A percentile compares a stretch with the other conserved stretches of the same genome.
Conservation (phyloP, 2,329 filamentous ascomycete species). For the Periconia digitata region DNA sequence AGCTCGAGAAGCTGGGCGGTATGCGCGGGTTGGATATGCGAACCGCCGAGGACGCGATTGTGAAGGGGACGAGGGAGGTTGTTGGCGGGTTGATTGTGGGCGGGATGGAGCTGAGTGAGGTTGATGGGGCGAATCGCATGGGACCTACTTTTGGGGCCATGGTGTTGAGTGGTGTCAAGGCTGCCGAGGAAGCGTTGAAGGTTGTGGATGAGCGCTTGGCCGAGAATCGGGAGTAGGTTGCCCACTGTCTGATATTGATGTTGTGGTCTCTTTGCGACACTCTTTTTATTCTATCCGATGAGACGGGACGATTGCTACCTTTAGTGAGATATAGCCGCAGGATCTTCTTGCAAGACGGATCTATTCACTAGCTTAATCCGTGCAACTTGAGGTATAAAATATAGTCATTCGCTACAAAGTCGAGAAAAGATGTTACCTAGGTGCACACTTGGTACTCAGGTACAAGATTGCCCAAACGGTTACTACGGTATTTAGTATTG, state of each 20-base stretch:
- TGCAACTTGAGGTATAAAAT: no score
- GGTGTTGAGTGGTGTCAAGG: slow-evolving; percentile 85
- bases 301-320: no score
- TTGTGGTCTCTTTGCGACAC: neutral
- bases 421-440: no score
- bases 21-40: slow-evolving; percentile 97
- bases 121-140: slow-evolving; percentile 91
- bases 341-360: no score
- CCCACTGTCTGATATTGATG: no score
- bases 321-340: no score
- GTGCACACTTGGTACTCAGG: no score
- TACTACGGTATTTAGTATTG: no score
- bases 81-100: slow-evolving; percentile 88
- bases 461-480: no score
- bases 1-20: slow-evolving; percentile 79
- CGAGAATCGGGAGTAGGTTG: slow-evolving; percentile 56
- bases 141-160: slow-evolving; percentile 88
- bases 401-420: no score
- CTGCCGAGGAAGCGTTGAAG: slow-evolving; percentile 80
- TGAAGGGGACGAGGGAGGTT: slow-evolving; percentile 87
- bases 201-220: slow-evolving; percentile 77
- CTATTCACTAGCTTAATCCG: neutral
- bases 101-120: slow-evolving; percentile 89
- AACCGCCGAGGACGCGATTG: slow-evolving; percentile 86
- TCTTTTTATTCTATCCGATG: neutral